Evolutionary conservation across 495 filamentous ascomycete genomes (phyloP).

Genomic region (Penicillium dipodomyicola): DNA sequence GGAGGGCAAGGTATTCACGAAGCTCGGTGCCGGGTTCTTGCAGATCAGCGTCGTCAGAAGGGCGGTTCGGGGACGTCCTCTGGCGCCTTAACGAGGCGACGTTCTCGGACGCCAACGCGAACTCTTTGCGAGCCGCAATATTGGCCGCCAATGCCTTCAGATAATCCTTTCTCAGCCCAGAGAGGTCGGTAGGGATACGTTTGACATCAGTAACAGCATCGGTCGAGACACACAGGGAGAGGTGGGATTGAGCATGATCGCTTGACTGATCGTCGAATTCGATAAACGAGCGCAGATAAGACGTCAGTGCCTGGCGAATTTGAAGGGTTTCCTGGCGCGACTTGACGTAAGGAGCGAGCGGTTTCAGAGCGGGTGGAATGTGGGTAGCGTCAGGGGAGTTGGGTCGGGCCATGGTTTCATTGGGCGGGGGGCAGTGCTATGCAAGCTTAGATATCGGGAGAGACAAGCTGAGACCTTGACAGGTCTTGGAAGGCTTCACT

Average conservation of each 20-base stretch:
- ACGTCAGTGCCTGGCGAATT: constrained; percentile 46
- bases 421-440: constrained; percentile 8
- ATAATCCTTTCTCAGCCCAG: constrained; percentile 50
- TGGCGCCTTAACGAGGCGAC: constrained; percentile 24
- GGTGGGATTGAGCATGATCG: constrained; percentile 31
- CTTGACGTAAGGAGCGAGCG: constrained; percentile 47
- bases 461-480: constrained; percentile 4
- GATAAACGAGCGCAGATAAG: constrained; percentile 43
- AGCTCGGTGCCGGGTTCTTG: constrained; percentile 36
- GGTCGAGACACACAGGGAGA: constrained; percentile 37
- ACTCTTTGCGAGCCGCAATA: constrained; percentile 51
- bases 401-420: constrained; percentile 26
- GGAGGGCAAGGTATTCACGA: constrained; percentile 52
- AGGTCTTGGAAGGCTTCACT: constrained; percentile 6
- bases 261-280: constrained; percentile 32
- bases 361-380: constrained; percentile 43
- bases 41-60: constrained; percentile 23
- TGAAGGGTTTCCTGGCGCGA: constrained; percentile 44
- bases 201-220: constrained; percentile 38
- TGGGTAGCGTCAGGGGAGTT: constrained; percentile 22
- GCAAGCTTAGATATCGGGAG: background rate
- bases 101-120: constrained; percentile 35
- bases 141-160: constrained; percentile 59
- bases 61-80: constrained; percentile 11
- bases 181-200: constrained; percentile 37